phyloP scores from a whole-genome alignment of 2,329 filamentous ascomycete genomes.

The Ascochyta koolunga region DNA sequence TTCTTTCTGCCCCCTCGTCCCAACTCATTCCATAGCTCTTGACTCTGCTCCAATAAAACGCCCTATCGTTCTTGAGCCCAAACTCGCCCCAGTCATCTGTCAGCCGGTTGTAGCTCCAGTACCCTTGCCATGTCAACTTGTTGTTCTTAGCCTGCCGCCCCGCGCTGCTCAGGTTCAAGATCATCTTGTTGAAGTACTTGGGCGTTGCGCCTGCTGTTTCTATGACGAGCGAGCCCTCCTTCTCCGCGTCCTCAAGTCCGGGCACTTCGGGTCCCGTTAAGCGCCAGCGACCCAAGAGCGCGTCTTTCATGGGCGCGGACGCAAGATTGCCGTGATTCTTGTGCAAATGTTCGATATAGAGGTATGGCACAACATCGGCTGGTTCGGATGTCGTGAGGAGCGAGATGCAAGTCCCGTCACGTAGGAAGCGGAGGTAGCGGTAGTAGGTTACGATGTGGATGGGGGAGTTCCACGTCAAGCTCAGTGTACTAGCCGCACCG shows the following conservation, averaged over 20 bases:
- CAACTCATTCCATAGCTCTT: slow-evolving; percentile 61
- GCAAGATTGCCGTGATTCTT: slow-evolving; percentile 51
- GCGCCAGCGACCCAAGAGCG: slow-evolving; percentile 70
- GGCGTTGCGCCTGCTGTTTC: slow-evolving; percentile 83
- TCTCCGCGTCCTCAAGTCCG: slow-evolving; percentile 19
- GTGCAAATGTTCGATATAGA: slow-evolving; percentile 73
- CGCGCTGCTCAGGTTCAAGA: slow-evolving; percentile 71
- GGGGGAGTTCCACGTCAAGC: slow-evolving; percentile 76
- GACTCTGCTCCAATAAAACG: slow-evolving; percentile 67
- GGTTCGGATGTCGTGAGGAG: slow-evolving; percentile 83
- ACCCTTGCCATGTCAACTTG: slow-evolving; percentile 85
- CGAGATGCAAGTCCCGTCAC: slow-evolving; percentile 82
- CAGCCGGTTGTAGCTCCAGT: slow-evolving; percentile 87
- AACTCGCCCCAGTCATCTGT: slow-evolving; percentile 94
- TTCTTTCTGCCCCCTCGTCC: slow-evolving; percentile 26
- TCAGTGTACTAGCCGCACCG: slow-evolving; percentile 73
- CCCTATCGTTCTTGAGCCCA: slow-evolving; percentile 64
- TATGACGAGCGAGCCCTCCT: slow-evolving; percentile 63
- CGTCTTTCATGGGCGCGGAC: slow-evolving; percentile 69
- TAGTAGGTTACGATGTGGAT: slow-evolving; percentile 98
- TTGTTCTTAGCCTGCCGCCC: slow-evolving; percentile 73
- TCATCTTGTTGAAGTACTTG: slow-evolving; percentile 86
- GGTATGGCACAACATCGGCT: slow-evolving; percentile 81
- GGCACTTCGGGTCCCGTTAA: slow-evolving; percentile 59
- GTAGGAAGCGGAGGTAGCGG: slow-evolving; percentile 93